Base-by-base conservation (phyloP, 2,329 filamentous ascomycete species). In the Alternaria angustiovoidea region DNA sequence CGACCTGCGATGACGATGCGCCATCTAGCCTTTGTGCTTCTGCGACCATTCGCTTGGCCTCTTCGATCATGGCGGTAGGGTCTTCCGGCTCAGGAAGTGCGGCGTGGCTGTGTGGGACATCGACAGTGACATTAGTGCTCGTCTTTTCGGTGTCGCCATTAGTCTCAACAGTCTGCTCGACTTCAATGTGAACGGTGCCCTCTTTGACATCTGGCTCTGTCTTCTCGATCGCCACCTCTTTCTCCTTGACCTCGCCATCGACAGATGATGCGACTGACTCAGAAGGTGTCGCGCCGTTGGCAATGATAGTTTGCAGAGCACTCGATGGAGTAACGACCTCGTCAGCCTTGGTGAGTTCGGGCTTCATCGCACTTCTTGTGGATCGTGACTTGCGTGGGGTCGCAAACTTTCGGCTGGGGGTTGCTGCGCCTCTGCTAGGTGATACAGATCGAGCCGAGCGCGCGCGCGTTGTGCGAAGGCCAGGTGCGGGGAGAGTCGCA, bases 31-130 rank as follows among this genome's bases (percentile, higher is more conserved):
- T 86, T 61, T 89, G 84, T 32, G 89, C 89, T 66, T 88, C 88
- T 63, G 91, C 86, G 5, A 97, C 94, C 92, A 97, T 97, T 68
- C 89, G 87, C 81, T 90, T 93, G 32, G 95, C 95, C 72, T 92
- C 89, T 28, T 89, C 89, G 60, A 98, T 90, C 90, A 97, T 93
- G 56, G 89, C 87, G 58, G 91, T 86, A 1, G 93, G 89, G 70
- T 95, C 91, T 65, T 93, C 91, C 0, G 92, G 88, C 12, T 89
- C 87, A 0, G 91, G 89, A 8, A 93, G 84, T 62, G 92, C 87
- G 0, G 87, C 83, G 46, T 85, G 82, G 54, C 85, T 86, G 9
- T 87, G 84, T 4, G 93, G 91, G 73, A 95, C 84, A 65, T 95
- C 91, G 11, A 95, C 84, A 63, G 90, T 90, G 49, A 94, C 88